Percentiles rank a stretch among this genome's conserved stretches.
phyloP scores from a whole-genome alignment of 2,329 filamentous ascomycete species.

The Aureobasidium sp. region DNA sequence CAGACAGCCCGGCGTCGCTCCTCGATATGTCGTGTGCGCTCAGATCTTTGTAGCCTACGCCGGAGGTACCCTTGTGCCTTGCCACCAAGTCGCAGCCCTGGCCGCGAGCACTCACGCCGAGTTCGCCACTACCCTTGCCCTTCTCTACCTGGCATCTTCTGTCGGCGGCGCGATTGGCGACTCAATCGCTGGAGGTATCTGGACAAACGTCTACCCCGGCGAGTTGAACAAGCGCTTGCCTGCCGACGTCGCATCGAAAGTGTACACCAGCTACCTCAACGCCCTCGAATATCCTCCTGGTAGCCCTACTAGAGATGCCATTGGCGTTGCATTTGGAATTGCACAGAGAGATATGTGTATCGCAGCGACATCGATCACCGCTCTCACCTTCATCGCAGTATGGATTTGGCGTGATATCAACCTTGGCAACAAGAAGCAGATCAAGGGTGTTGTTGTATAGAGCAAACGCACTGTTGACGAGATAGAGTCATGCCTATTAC shows the following conservation, averaged over 20 bases:
- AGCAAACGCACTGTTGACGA: no score
- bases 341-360: constrained; percentile 41
- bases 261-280: constrained; percentile 15
- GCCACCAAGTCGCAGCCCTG: constrained; percentile 53
- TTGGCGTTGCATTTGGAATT: constrained; percentile 42
- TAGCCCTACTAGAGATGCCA: constrained; percentile 36
- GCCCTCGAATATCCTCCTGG: constrained; percentile 38
- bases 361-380: constrained; percentile 29
- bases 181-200: constrained; percentile 27
- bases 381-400: constrained; percentile 25
- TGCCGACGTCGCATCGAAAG: background rate
- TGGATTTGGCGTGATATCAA: constrained; percentile 31
- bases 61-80: constrained; percentile 48
- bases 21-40: constrained; percentile 48
- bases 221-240: constrained; percentile 4
- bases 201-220: constrained; percentile 22
- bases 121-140: constrained; percentile 31
- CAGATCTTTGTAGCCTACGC: constrained; percentile 50
- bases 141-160: constrained; percentile 28
- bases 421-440: constrained; percentile 29
- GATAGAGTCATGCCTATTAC: no score
- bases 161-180: constrained; percentile 26
- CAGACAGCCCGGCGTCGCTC: constrained; percentile 32
- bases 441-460: constrained; percentile 30
- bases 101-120: constrained; percentile 28